phyloP scores from a whole-genome alignment of 2,329 filamentous ascomycete species.

The Xylaria digitata region DNA sequence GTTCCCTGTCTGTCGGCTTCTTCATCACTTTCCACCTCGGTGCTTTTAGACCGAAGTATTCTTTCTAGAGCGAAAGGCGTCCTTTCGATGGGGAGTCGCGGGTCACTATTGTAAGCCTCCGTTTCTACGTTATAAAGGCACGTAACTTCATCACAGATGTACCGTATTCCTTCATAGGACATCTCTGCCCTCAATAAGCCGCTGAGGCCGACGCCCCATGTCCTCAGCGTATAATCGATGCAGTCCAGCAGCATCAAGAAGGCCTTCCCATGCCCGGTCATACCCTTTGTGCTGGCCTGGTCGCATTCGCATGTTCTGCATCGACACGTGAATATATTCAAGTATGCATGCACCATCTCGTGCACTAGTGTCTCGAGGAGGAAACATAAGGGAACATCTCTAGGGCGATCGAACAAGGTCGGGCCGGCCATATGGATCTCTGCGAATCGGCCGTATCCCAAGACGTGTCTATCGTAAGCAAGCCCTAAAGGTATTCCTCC shows the following conservation, averaged over 20 bases:
- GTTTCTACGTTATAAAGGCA: no score
- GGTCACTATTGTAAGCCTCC: no score
- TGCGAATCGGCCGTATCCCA: neutral
- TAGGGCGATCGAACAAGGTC: neutral
- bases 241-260: conserved; percentile 24
- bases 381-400: neutral
- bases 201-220: conserved; percentile 8
- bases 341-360: conserved; percentile 34
- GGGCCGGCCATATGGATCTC: conserved; percentile 12
- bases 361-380: conserved; percentile 20
- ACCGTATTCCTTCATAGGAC: no score
- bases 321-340: neutral
- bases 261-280: neutral
- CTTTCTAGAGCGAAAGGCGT: no score
- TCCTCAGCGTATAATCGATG: conserved; percentile 10
- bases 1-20: neutral
- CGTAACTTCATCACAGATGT: no score
- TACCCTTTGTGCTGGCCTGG: neutral
- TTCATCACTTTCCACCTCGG: neutral
- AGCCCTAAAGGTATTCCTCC: neutral
- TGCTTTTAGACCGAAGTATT: neutral
- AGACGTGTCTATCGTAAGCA: neutral
- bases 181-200: neutral
- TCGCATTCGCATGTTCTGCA: neutral
- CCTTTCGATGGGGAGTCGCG: neutral